Evolutionary conservation across 805 yeast genomes (phyloP), one percentile per base, ranked within the genome.

Genomic region (Yamadazyma olivae): DNA sequence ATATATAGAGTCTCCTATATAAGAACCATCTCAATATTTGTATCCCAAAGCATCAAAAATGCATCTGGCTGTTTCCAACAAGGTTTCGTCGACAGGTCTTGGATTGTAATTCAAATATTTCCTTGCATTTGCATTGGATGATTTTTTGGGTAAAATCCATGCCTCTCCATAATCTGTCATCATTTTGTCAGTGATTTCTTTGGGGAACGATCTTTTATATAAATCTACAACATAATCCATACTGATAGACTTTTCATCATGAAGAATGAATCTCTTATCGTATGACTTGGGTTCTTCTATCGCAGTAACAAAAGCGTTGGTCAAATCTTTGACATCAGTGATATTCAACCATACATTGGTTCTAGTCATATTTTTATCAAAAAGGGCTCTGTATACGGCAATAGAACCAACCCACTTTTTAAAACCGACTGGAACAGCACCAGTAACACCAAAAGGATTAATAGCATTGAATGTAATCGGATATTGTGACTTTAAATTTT

Each of bases 241-340:
- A 10, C 21, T 20, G 6, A 26, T 16, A 13, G 25, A 27, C 6
- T 32, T 22, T 3, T 25, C 35, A 13, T 18, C 25, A n/a, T n/a
- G n/a, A 10, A 40, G 10, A 22, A 40, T 21, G 13, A 35, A 25
- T 27, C 33, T 32, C 30, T 40, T 33, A 24, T 35, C 40, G 8
- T 30, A 33, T 3, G 38, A 26, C 22, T 36, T 35, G 3, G 17
- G 14, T 1, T 2, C 16, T 15, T 36, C 40, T 6, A 22, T 20
- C 3, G 32, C 23, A 13, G 26, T 33, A 16, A 30, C 38, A 17
- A 40, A 33, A 9, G 38, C 35, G 3, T 32, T 20, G 8, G 38
- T 25, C 16, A 40, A 15, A 17, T 40, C 43, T 27, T 35, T 25
- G 5, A 40, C 43, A 23, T 40, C 40, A 7, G 43, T 29, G 13